Percentiles rank a stretch among this genome's conserved stretches.
Conservation (phyloP, 2,329 filamentous ascomycete species). For the Penicillium hesseltinei region DNA sequence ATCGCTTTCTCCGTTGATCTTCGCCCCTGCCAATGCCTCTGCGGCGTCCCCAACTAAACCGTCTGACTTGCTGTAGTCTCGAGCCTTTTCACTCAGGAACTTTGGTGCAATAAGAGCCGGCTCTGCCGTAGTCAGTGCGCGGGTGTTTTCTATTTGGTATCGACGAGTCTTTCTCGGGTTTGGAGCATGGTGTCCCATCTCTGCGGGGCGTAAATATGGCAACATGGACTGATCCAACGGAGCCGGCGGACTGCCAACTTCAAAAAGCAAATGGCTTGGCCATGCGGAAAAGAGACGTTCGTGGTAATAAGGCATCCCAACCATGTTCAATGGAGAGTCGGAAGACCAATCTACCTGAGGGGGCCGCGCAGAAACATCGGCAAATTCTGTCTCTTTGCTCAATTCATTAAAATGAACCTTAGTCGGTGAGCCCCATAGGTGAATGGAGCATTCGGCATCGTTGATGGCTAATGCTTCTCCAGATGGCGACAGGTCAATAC, state of each 20-base stretch:
- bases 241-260: conserved; percentile 77
- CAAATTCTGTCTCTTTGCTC: conserved; percentile 73
- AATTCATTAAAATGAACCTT: conserved; percentile 87
- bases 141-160: conserved; percentile 80
- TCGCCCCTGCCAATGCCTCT: conserved; percentile 65
- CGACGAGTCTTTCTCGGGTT: conserved; percentile 71
- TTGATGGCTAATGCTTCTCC: conserved; percentile 81
- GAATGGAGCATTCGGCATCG: conserved; percentile 74
- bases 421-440: conserved; percentile 82
- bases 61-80: conserved; percentile 54
- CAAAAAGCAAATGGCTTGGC: conserved; percentile 79
- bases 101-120: conserved; percentile 73
- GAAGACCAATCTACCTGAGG: conserved; percentile 66
- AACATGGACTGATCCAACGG: conserved; percentile 72
- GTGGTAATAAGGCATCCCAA: conserved; percentile 92
- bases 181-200: conserved; percentile 74
- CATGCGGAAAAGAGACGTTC: conserved; percentile 84
- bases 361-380: conserved; percentile 63
- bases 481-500: conserved; percentile 82
- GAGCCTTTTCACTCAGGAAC: conserved; percentile 90
- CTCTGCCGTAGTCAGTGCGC: conserved; percentile 59
- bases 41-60: conserved; percentile 54
- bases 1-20: conserved; percentile 69
- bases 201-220: conserved; percentile 65
- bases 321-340: conserved; percentile 75